Evolutionary conservation across 176 grass and related monocot genomes (phyloP), one percentile per base, ranked within the genome.

Genomic region (Juncus inflexus): DNA sequence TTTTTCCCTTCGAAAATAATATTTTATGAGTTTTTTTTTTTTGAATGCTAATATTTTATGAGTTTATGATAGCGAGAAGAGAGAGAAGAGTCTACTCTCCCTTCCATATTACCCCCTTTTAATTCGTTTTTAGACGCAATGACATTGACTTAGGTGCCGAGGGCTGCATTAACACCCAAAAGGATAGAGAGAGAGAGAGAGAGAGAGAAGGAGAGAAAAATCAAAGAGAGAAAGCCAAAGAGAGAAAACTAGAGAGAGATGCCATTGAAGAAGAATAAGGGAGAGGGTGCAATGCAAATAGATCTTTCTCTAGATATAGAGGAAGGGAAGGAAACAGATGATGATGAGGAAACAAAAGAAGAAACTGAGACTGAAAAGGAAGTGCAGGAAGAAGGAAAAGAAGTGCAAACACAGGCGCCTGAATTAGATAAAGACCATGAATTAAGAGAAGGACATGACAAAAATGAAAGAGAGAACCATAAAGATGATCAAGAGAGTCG

Each of bases 71-170:
- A 45, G 63, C 10, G 38, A 73, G 52, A 66, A 15, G 61, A 52
- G n/a, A 53, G 55, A 42, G 9, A 62, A 63, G 63, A 61, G 75
- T 78, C 63, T 74, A 14, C 76, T 74, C 77, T 74, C 43, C 76
- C 77, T 28, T 28, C 19, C 1, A n/a, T 66, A 63, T 84, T 90
- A 61, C 74, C 76, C 47, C 63, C 81, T 79, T 47, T 47, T 69
- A 79, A 69, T 79, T 83, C 82, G 63, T 78, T 47, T 77, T 70
- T 79, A 82, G 47, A 84, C 71, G 80, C 78, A 72, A 80, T 52
- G 60, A 78, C 94, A 91, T 97, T 97, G 94, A 90, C 94, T 92
- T 88, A 19, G 75, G 55, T 82, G 78, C 83, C 58, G 80, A 52
- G 66, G 68, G 50, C 28, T 73, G 74, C 82, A 81, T 76, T 81